Evolutionary conservation across 1,139 yeast genomes (phyloP).

Genomic region (Geotrichum bryndzae): DNA sequence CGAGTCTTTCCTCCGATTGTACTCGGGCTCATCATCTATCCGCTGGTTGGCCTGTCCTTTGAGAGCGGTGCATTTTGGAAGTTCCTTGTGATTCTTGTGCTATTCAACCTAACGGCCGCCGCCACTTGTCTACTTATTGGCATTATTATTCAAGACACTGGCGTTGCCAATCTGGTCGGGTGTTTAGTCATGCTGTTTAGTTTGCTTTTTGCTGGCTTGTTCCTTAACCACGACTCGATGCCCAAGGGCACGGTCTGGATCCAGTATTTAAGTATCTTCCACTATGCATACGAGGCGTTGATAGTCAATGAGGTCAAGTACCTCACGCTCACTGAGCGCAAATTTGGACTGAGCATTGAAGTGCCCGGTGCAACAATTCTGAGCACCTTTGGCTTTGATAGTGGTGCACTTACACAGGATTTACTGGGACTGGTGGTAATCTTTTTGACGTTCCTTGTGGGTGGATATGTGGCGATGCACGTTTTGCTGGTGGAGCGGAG

Average conservation of each 20-base stretch:
- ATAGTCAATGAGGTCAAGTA: conserved; percentile 92
- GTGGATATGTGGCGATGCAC: conserved; percentile 74
- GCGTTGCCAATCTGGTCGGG: conserved; percentile 85
- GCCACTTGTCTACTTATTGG: conserved; percentile 83
- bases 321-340: conserved; percentile 74
- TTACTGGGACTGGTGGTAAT: conserved; percentile 46
- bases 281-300: conserved; percentile 90
- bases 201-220: conserved; percentile 84
- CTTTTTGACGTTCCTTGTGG: conserved; percentile 45
- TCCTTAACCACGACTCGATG: conserved; percentile 73
- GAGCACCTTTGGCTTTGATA: conserved; percentile 90
- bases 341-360: conserved; percentile 87
- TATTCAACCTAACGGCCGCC: conserved; percentile 83
- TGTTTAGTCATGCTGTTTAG: conserved; percentile 79
- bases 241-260: conserved; percentile 69
- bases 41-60: conserved; percentile 81
- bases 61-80: conserved; percentile 71
- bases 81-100: conserved; percentile 59
- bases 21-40: conserved; percentile 79
- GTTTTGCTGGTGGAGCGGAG: conserved; percentile 69
- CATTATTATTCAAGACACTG: conserved; percentile 79
- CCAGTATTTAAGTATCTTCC: conserved; percentile 83
- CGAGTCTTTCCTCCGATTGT: conserved; percentile 86
- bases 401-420: conserved; percentile 67
- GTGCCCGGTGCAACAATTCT: conserved; percentile 98